Evolutionary conservation across 2,329 filamentous ascomycete species (phyloP), one percentile per base, ranked within the genome.

Genomic region (Tolypocladium inflatum): DNA sequence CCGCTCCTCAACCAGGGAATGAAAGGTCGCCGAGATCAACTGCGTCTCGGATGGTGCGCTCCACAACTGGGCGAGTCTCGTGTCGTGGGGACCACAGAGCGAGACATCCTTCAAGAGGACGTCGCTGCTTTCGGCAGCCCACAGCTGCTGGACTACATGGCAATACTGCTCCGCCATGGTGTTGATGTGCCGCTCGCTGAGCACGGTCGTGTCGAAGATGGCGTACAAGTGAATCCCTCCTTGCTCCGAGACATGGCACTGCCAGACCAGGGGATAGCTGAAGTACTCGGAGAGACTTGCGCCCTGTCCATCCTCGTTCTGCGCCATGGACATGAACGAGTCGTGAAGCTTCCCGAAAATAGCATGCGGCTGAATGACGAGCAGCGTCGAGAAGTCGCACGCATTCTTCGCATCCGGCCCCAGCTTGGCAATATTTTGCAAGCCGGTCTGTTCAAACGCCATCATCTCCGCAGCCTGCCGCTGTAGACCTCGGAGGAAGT

Each of bases 1-100:
- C 55, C 70, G 71, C 15, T 71, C 68, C 38, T 55, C 54, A 2
- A 55, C 7, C 38, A 55, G 38, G 11, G n/a, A 30, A 26, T 55
- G 54, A 3, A 51, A 50, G n/a, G 33, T 10, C 9, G 30, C 30
- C 30, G 30, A 9, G 30, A 33, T 33, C 30, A 33, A 33, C 30
- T 9, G 30, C 30, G 30, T 50, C 23, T 26, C 26, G 15, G 4
- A 38, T 21, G 21, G 8, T 5, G 30, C 26, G 52, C 37, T 54
- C 52, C 26, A 54, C 13, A 13, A 13, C 52, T n/a, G 19, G 42
- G 42, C 42, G 19, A n/a, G 19, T 45, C 23, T 23, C 2, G 23
- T 23, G 23, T 45, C 42, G 23, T 45, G 13, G 19, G 42, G 42
- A 45, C 42, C 30, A 33, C 30, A 33, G 30, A 33, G 30, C 2